Base-by-base conservation (phyloP, 805 yeast species). In the Wickerhamomyces tratensis region DNA sequence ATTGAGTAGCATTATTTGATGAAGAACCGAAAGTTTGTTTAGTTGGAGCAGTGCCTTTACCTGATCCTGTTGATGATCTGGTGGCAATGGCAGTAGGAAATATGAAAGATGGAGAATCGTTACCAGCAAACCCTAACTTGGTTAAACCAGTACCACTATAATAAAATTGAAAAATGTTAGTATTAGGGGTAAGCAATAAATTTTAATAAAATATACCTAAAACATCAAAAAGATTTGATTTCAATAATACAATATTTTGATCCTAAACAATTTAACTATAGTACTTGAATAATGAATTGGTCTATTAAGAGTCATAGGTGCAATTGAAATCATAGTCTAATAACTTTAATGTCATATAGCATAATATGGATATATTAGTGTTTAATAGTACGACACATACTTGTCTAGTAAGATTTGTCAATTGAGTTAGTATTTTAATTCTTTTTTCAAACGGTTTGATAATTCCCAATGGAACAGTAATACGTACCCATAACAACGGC, bases 81-180 rank as follows among this genome's bases (percentile, higher is more conserved):
- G 97, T 89, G 34, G 73, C 70, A 62, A 93, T 93, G 6, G 96
- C 98, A 1, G 98, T 93, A 41, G 98, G 98, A 57, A 93, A 86
- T 31, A 93, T 87, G 75, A 85, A 93, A 5, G 97, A 89, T 36
- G 98, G 98, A 25, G 97, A 75, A 66, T 93, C 98, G 62, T 93
- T 93, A 43, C 98, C 98, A 52, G 98, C 98, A 68, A 89, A 93
- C 27, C 98, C 98, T 52, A 93, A 74, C 63, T 93, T 93, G 60
- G 98, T 93, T 54, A 89, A 72, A 51, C 98, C 98, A 54, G 98
- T 93, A 74, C 98, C 98, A 63, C 91, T 91, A 73, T 25, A 42
- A 12, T 35, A n/a, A 47, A 42, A 33, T 46, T 51, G 48, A 51
- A 54, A 49, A 20, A n/a, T 7, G 13, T 12, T 13, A 39, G 38